These are phyloP conservation scores for Laburnicola sp. DNA, from an alignment of 2,329 filamentous ascomycete genomes.

Conservation along the genomic window DNA sequence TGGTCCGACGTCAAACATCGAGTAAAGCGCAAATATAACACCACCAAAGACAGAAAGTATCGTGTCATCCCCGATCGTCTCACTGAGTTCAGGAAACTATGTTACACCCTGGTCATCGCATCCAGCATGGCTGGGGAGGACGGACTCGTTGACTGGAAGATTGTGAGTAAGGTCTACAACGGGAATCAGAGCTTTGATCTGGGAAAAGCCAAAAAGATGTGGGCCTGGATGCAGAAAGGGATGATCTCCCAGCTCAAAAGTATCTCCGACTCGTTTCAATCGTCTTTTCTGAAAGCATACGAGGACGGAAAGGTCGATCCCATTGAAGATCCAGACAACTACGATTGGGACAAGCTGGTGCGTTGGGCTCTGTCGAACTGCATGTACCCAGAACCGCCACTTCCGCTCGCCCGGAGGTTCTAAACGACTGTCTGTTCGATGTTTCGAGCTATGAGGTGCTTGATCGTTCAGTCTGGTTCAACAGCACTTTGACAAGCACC, in stretches of 20 bases:
- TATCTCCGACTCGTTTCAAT: slow-evolving; percentile 66
- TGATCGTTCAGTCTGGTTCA: slow-evolving; percentile 32
- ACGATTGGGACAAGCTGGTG: slow-evolving; percentile 70
- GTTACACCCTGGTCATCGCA: slow-evolving; percentile 35
- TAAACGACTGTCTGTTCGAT: slow-evolving; percentile 29
- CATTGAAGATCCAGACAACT: slow-evolving; percentile 63
- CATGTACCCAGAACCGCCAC: slow-evolving; percentile 29
- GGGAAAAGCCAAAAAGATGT: slow-evolving; percentile 41
- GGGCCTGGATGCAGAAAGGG: slow-evolving; percentile 41
- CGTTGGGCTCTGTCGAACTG: slow-evolving; percentile 64
- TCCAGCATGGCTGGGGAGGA: slow-evolving; percentile 42
- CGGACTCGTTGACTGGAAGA: slow-evolving; percentile 47
- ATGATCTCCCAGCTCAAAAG: slow-evolving; percentile 55
- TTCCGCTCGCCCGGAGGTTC: slow-evolving; percentile 26
- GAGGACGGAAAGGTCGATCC: slow-evolving; percentile 62
- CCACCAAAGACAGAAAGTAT: slow-evolving; percentile 20
- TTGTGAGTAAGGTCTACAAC: slow-evolving; percentile 46
- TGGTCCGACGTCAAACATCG: slow-evolving; percentile 18
- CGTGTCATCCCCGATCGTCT: slow-evolving; percentile 22
- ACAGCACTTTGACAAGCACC: slow-evolving; percentile 26
- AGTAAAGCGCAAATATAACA: slow-evolving; percentile 9
- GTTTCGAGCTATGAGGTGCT: slow-evolving; percentile 34
- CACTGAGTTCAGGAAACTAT: slow-evolving; percentile 37
- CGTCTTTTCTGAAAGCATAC: slow-evolving; percentile 68
- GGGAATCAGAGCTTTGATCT: slow-evolving; percentile 42